Evolutionary conservation across 2,329 filamentous ascomycete species (phyloP), one percentile per base, ranked within the genome.

Genomic region (Fusarium coffeatum): DNA sequence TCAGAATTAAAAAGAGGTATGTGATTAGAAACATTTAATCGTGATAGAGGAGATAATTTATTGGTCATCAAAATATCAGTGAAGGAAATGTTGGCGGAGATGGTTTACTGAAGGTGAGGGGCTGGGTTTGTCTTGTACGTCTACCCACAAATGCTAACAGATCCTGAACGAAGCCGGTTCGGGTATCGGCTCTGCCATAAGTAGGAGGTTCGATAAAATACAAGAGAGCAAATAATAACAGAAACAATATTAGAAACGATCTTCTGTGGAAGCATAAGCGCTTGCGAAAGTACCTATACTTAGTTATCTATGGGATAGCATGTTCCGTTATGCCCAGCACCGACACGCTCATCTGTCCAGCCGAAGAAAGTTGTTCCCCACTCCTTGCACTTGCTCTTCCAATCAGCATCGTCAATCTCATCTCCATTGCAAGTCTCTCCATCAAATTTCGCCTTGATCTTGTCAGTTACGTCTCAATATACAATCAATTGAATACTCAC

Each of bases 401-500:
- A 37, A 6, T 37, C 34, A n/a, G 16, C 5, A 4, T n/a, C 16
- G 8, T 37, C 34, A 1, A 37, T 37, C 0, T 10, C 6, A n/a
- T 37, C 16, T 6, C 34, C 34, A 11, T n/a, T 37, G 34, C 34
- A 37, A 3, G 34, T 37, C 16, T 37, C 34, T 37, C 34, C 34
- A 4, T 37, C 34, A 18, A 37, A 37, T 6, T 18, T 37, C 0
- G 34, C 34, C 34, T 37, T 6, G 34, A 11, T 37, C 0, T 1
- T 4, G 16, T 37, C 1, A 37, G 34, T n/a, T n/a, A 6, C 34
- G 9, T n/a, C 16, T 37, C 16, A 1, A 6, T n/a, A 11, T 6
- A 6, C 0, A n/a, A 6, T 18, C 9, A 11, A 11, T n/a, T 4
- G 0, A 11, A n/a, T n/a, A 37, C 34, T 11, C 1, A 37, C 34